Conservation (phyloP, 2,329 filamentous ascomycete genomes). For the Alternaria solani region DNA sequence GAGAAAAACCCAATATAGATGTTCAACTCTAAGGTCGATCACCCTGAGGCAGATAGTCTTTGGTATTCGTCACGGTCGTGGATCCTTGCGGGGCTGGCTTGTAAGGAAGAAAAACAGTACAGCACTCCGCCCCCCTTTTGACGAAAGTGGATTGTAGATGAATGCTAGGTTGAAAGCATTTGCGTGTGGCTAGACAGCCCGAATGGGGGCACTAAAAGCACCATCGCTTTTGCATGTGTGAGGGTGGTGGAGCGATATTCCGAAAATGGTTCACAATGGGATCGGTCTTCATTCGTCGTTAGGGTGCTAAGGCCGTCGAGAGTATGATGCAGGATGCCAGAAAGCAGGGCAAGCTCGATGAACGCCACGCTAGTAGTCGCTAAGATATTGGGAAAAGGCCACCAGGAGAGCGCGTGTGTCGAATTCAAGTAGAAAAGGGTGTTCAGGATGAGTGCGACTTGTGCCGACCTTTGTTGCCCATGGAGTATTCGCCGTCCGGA, state of each 20-base stretch:
- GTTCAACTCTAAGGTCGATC: conserved; percentile 50
- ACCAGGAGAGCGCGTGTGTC: conserved; percentile 32
- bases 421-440: conserved; percentile 22
- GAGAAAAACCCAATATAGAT: conserved; percentile 40
- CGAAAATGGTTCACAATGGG: conserved; percentile 48
- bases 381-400: conserved; percentile 45
- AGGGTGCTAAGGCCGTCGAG: conserved; percentile 37
- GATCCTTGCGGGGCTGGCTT: conserved; percentile 38
- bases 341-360: conserved; percentile 41
- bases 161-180: conserved; percentile 31
- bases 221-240: conserved; percentile 43
- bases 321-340: conserved; percentile 43
- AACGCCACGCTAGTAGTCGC: conserved; percentile 51
- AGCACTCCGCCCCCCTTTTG: conserved; percentile 33
- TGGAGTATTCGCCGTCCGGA: conserved; percentile 57
- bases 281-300: conserved; percentile 42
- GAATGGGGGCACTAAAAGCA: conserved; percentile 24
- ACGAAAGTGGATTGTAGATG: conserved; percentile 26
- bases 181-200: conserved; percentile 27
- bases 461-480: conserved; percentile 47
- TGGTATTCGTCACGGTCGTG: conserved; percentile 49
- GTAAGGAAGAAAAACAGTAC: conserved; percentile 34
- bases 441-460: conserved; percentile 48
- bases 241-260: conserved; percentile 36
- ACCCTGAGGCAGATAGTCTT: conserved; percentile 53